Evolutionary conservation across 2,329 filamentous ascomycete genomes (phyloP).

Genomic region (Zarea fungicola): DNA sequence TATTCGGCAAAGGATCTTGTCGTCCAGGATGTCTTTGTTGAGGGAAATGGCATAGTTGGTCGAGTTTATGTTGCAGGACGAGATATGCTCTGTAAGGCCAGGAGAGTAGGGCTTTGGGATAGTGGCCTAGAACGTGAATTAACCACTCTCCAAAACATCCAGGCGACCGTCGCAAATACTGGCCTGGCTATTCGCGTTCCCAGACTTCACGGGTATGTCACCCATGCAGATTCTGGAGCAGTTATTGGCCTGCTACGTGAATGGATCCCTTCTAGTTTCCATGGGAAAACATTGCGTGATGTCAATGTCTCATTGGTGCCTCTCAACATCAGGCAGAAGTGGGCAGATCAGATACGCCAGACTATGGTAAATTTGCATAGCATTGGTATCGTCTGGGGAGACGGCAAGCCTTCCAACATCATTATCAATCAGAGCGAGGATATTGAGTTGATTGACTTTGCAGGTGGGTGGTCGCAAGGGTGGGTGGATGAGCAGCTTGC

Average conservation of each 20-base stretch:
- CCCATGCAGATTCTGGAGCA: constrained; percentile 5
- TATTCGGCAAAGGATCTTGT: constrained; percentile 5
- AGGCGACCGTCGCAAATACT: background rate
- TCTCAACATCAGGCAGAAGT: constrained; percentile 5
- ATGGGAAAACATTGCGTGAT: constrained; percentile 5
- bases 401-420: constrained; percentile 16
- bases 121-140: constrained; percentile 5
- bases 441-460: constrained; percentile 16
- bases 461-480: constrained; percentile 13
- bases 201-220: constrained; percentile 6
- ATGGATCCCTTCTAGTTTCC: constrained; percentile 4
- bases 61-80: constrained; percentile 2
- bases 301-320: constrained; percentile 3
- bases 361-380: constrained; percentile 13
- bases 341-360: constrained; percentile 14
- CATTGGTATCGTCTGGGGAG: constrained; percentile 15
- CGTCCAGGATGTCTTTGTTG: background rate
- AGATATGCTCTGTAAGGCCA: constrained; percentile 11
- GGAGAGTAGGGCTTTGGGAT: constrained; percentile 8
- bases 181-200: background rate
- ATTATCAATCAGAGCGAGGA: constrained; percentile 15
- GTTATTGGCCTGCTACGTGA: constrained; percentile 13
- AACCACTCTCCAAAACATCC: background rate
- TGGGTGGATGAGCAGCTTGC: constrained; percentile 15
- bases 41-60: constrained; percentile 7